Conservation (phyloP, 768 basidiomycete species). For the Macrolepiota fuliginosa region DNA sequence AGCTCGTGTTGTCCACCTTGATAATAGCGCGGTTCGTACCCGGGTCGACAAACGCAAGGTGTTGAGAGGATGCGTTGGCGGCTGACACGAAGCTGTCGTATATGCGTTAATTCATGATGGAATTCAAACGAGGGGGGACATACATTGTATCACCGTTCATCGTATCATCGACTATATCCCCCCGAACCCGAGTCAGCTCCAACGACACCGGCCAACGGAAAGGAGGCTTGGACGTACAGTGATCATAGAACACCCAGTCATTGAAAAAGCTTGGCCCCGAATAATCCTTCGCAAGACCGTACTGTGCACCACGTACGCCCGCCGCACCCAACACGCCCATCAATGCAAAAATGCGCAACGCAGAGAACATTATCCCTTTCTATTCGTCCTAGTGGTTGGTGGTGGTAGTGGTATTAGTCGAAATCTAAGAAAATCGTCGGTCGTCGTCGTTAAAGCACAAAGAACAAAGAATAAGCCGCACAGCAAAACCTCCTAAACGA, state of each 20-base stretch:
- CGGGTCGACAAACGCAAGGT: constrained; percentile 48
- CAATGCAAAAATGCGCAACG: background rate
- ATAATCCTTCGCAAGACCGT: constrained; percentile 20
- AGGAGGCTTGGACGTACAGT: background rate
- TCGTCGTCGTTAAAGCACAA: too few relatives aligned
- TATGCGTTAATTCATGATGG: background rate
- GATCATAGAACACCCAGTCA: constrained; percentile 19
- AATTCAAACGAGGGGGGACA: background rate
- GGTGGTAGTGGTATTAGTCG: too few relatives aligned
- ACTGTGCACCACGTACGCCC: background rate
- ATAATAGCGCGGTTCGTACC: constrained; percentile 68
- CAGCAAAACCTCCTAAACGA: too few relatives aligned
- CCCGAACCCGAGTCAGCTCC: background rate
- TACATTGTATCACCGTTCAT: constrained; percentile 6
- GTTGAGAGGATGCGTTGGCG: background rate
- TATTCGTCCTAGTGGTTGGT: too few relatives aligned
- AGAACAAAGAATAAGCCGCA: too few relatives aligned
- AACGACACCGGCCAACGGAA: background rate
- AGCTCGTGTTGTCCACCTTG: constrained; percentile 66
- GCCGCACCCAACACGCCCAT: background rate
- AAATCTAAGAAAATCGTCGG: too few relatives aligned
- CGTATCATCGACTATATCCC: background rate
- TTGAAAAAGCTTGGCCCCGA: constrained; percentile 23
- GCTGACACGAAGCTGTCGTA: constrained; percentile 2
- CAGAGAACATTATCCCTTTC: too few relatives aligned